Evolutionary conservation across 441 rosid species (phyloP), one percentile per base, ranked within the genome.

Genomic region (Gossypium armourianum): DNA sequence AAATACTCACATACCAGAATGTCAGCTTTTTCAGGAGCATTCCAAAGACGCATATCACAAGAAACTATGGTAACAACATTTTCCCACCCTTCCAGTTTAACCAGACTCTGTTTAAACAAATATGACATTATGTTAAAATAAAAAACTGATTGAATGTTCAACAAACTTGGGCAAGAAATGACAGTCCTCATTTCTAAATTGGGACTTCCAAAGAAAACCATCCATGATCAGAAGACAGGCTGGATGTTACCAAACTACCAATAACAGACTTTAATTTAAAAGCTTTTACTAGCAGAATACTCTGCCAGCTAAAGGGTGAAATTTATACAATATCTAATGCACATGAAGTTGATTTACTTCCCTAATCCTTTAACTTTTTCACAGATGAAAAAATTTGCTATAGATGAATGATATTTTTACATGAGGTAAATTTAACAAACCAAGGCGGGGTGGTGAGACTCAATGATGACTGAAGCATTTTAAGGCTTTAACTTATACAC

Each of bases 61-160:
- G 99, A 88, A 75, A 95, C 85, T 81, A 95, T 90, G 40, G 92
- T 88, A 77, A 95, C 99, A 62, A 73, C 16, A 47, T 74, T 86
- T 78, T 90, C 96, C 99, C 98, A 95, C 1, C 97, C 95, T 79
- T 95, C 98, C 68, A 92, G 78, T 85, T 87, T 89, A 69, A 92
- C 88, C 87, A 95, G 80, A 79, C 91, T 87, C 99, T 95, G 90
- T 66, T 65, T 47, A 68, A 82, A 69, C 60, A 78, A 63, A 71
- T 2, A 19, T 10, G 50, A 36, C 16, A 15, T 45, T 10, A 82
- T 6, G 72, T 62, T 57, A 40, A 72, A 66, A 73, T 17, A 45
- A 65, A 28, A 8, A 32, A 61, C 60, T 70, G 28, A 26, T 50
- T n/a, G 36, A 63, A 43, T 20, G 70, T 8, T 71, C 40, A 71